Base-by-base conservation (phyloP, 352 stramenopile genomes). In the Phytophthora podocarpi region DNA sequence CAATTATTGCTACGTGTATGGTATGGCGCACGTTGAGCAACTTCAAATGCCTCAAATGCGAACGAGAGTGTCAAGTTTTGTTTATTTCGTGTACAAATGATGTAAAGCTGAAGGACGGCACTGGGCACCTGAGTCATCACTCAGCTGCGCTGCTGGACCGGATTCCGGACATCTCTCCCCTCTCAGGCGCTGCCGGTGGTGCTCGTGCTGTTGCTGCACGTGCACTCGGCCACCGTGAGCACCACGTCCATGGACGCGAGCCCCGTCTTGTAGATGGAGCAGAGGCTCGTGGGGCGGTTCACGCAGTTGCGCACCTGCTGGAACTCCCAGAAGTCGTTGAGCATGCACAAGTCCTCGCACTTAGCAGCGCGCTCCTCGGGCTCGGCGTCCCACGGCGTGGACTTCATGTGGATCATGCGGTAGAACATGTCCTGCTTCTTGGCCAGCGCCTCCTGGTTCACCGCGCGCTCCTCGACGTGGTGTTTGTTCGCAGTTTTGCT, bases 371-470 rank as follows among this genome's bases (percentile, higher is more conserved):
- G 81, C 40, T 78, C 65, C 5, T 49, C 36, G 2, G 57, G 62
- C n/a, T 89, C 49, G 4, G 59, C n/a, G 45, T 91, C 82, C 80
- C 80, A 91, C 26, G 80, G 82, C 50, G 82, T 89, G 32, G 72
- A 79, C 63, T 89, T 91, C 71, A 87, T 80, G 52, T 69, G 27
- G 4, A 63, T 52, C 30, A 80, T 76, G 41, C 67, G 55, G 52
- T 76, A 68, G 49, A 72, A 74, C 67, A 80, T 74, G 31, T 80
- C 60, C 55, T 70, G 66, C 46, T 75, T 75, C 30, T 67, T 65
- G 23, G 62, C 58, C 45, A 79, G 54, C 54, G 31, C 36, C 16
- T 69, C 28, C 31, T 68, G 46, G 57, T 65, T 35, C 53, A 64
- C 59, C 37, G 52, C 51, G 20, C 62, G 54, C 45, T 74, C 57